A percentile compares a stretch with the other conserved stretches of the same genome.
phyloP scores from a whole-genome alignment of 768 basidiomycete species.

The Suillus plorans region DNA sequence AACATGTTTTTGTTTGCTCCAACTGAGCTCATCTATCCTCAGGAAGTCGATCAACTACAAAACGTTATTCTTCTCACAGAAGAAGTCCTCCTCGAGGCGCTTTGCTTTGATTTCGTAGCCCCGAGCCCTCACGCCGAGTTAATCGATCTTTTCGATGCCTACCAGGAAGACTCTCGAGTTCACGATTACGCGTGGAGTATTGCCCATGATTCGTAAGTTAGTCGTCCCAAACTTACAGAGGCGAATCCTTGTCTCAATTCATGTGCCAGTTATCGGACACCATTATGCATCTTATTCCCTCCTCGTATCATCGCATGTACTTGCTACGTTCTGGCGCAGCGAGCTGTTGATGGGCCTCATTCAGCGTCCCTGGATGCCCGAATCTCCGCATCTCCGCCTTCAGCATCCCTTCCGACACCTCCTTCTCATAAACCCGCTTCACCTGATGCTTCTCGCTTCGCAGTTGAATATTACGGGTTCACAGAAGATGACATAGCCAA shows the following conservation, averaged over 20 bases:
- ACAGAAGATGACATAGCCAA: conserved; percentile 54
- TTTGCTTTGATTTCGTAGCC: conserved; percentile 85
- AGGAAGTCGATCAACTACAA: conserved; percentile 80
- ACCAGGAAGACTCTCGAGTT: conserved; percentile 45
- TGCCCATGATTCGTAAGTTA: conserved; percentile 80
- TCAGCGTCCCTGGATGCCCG: conserved; percentile 74
- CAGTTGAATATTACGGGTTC: conserved; percentile 66
- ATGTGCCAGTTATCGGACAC: conserved; percentile 67
- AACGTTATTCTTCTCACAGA: conserved; percentile 69
- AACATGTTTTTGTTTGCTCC: conserved; percentile 1
- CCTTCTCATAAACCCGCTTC: conserved; percentile 75
- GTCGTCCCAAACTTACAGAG: neutral
- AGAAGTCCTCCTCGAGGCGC: conserved; percentile 75
- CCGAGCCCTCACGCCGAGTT: conserved; percentile 75
- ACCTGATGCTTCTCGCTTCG: conserved; percentile 67
- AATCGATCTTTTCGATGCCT: conserved; percentile 66
- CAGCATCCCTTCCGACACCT: conserved; percentile 77
- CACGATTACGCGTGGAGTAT: conserved; percentile 85
- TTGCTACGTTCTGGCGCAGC: conserved; percentile 76
- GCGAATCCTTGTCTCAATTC: conserved; percentile 7
- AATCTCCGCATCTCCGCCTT: conserved; percentile 68
- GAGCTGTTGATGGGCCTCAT: conserved; percentile 68
- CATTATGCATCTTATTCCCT: conserved; percentile 69
- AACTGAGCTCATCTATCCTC: conserved; percentile 9
- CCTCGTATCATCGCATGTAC: conserved; percentile 74